These are phyloP conservation scores for Botrytis fabae DNA, from an alignment of 2,329 filamentous ascomycete species.

Conservation along the genomic window DNA sequence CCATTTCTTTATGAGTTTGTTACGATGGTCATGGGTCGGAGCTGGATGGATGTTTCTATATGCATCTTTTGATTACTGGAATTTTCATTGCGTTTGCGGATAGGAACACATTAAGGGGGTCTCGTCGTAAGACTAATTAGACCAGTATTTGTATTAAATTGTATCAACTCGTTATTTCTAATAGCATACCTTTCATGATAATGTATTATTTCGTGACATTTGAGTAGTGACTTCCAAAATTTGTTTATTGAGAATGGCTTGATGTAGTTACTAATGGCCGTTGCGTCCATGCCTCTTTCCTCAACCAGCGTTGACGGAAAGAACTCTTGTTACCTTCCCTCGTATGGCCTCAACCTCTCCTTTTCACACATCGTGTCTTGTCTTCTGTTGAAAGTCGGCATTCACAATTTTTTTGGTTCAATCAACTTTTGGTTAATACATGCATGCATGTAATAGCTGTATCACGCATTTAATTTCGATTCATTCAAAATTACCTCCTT, in stretches of 20 bases:
- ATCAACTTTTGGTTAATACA: slow-evolving; percentile 40
- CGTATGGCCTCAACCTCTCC: slow-evolving; percentile 40
- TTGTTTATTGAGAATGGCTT: not conserved
- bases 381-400: slow-evolving; percentile 20
- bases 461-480: slow-evolving; percentile 38
- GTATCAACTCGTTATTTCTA: slow-evolving; percentile 20
- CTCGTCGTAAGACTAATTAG: slow-evolving; percentile 32
- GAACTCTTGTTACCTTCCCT: not conserved
- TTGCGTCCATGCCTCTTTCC: slow-evolving; percentile 18
- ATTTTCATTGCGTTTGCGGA: slow-evolving; percentile 35
- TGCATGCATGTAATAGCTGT: slow-evolving; percentile 32
- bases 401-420: slow-evolving; percentile 24
- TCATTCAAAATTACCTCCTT: slow-evolving; percentile 33
- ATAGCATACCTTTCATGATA: not conserved
- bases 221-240: not conserved
- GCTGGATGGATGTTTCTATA: slow-evolving; percentile 35
- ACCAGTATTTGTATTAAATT: slow-evolving; percentile 28
- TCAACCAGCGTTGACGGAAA: slow-evolving; percentile 17
- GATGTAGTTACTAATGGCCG: not conserved
- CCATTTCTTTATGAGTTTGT: slow-evolving; percentile 34
- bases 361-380: slow-evolving; percentile 40
- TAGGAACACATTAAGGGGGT: slow-evolving; percentile 20
- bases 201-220: not conserved
- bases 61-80: slow-evolving; percentile 38
- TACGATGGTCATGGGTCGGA: slow-evolving; percentile 37